Evolutionary conservation across 371 early-diverging fungal genomes (phyloP).

Genomic region (Lichtheimia hyalospora): DNA sequence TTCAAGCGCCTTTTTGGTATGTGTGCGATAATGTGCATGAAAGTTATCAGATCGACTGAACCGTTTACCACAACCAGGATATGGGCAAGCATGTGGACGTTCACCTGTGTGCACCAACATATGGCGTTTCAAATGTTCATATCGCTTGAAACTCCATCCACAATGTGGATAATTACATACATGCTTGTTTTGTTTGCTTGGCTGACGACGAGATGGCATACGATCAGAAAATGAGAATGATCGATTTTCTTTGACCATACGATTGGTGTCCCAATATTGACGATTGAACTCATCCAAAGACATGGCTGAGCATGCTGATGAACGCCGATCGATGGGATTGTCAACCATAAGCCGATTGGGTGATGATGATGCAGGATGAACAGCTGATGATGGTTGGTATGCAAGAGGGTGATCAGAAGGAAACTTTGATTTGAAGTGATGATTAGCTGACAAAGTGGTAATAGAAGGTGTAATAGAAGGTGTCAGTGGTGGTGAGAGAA

Average conservation of each 20-base stretch:
- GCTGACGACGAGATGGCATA: slow-evolving; percentile 24
- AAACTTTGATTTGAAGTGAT: slow-evolving; percentile 31
- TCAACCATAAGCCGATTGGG: slow-evolving; percentile 4
- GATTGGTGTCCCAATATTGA: slow-evolving; percentile 26
- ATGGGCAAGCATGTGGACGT: slow-evolving; percentile 64
- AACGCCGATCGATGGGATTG: slow-evolving; percentile 14
- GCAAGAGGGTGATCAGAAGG: slow-evolving; percentile 19
- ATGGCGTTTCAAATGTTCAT: slow-evolving; percentile 85
- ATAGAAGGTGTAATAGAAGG: slow-evolving; percentile 32
- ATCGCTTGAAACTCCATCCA: slow-evolving; percentile 71
- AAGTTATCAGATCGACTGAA: slow-evolving; percentile 80
- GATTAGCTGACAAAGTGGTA: slow-evolving; percentile 12
- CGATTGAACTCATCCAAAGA: slow-evolving; percentile 19
- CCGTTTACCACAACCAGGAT: slow-evolving; percentile 66
- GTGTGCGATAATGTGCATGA: slow-evolving; percentile 61
- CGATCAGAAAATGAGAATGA: slow-evolving; percentile 21
- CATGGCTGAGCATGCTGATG: slow-evolving; percentile 20
- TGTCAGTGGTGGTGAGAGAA: slow-evolving; percentile 42
- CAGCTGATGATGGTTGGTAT: too few species aligned
- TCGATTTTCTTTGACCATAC: slow-evolving; percentile 7
- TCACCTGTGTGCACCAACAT: slow-evolving; percentile 68
- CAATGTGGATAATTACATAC: slow-evolving; percentile 58
- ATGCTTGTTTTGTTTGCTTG: slow-evolving; percentile 47
- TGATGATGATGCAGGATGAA: slow-evolving; percentile 1
- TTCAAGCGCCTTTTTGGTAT: slow-evolving; percentile 39